phyloP scores from a whole-genome alignment of 2,329 filamentous ascomycete species.

The Cordyceps javanica region DNA sequence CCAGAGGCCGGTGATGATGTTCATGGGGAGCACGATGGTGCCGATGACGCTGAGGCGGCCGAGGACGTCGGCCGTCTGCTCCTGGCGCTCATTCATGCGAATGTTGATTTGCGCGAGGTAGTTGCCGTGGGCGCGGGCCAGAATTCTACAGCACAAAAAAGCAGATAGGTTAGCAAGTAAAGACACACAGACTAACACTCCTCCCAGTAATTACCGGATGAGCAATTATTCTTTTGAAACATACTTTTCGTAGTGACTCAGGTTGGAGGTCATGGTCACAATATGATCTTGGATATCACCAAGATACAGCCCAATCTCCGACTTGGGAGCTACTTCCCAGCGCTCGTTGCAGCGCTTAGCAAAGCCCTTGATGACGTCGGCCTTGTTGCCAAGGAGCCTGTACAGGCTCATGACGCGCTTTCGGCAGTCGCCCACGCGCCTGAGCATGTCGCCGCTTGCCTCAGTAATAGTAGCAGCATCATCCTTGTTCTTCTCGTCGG shows the following conservation, averaged over 20 bases:
- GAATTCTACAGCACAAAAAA: slow-evolving; percentile 51
- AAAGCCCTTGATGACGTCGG: slow-evolving; percentile 98
- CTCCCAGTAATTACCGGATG: too few species aligned
- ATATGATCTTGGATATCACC: slow-evolving; percentile 99
- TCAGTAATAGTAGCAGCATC: slow-evolving; percentile 39
- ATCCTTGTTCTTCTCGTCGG: slow-evolving; percentile 42
- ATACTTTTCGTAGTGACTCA: slow-evolving; percentile 94
- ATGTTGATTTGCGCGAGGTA: slow-evolving; percentile 99
- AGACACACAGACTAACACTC: too few species aligned
- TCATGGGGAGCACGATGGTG: slow-evolving; percentile 97
- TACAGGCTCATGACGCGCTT: slow-evolving; percentile 98
- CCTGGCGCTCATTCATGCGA: slow-evolving; percentile 94
- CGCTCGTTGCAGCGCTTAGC: slow-evolving; percentile 97
- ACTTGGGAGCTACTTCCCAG: slow-evolving; percentile 91
- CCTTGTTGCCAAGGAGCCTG: slow-evolving; percentile 88
- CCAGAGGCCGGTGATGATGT: slow-evolving; percentile 97
- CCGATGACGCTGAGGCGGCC: slow-evolving; percentile 92
- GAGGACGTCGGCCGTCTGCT: slow-evolving; percentile 90
- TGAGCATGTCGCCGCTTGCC: slow-evolving; percentile 73
- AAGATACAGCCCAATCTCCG: slow-evolving; percentile 94
- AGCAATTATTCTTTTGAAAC: too few species aligned
- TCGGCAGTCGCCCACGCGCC: slow-evolving; percentile 84
- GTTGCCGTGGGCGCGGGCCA: slow-evolving; percentile 87
- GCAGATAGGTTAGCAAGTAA: not conserved
- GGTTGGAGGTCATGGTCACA: slow-evolving; percentile 94